Evolutionary conservation across 208 protist species (phyloP).

Genomic region (Giardia muris): DNA sequence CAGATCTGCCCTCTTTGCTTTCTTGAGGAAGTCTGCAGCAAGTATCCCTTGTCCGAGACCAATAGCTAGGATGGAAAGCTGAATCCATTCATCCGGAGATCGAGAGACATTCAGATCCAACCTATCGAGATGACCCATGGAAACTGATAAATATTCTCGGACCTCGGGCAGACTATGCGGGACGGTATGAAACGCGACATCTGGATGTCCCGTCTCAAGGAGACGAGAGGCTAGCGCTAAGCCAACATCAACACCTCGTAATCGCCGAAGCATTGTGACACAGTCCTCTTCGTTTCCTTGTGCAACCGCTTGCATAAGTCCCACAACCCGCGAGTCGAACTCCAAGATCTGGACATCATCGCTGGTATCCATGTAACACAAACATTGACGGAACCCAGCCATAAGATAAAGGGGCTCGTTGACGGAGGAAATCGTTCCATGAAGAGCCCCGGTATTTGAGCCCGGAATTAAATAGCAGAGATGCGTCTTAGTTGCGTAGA

Average conservation of each 20-base stretch:
- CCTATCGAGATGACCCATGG: not conserved
- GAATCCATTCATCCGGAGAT: not conserved
- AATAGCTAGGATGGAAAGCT: not conserved
- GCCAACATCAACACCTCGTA: not conserved
- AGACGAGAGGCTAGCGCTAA: not conserved
- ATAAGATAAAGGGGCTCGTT: not conserved
- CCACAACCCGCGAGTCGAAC: slow-evolving; percentile 12
- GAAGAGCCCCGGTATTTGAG: not conserved
- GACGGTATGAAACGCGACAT: not conserved
- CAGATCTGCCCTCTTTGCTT: not conserved
- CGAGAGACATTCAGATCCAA: not conserved
- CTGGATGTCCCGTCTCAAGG: not conserved
- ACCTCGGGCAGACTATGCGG: not conserved
- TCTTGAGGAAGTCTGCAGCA: not conserved
- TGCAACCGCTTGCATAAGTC: not conserved
- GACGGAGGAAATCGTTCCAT: not conserved
- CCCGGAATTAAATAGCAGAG: not conserved
- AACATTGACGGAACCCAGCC: not conserved
- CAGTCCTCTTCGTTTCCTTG: not conserved
- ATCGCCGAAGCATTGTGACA: not conserved
- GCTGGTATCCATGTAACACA: not conserved
- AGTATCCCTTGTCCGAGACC: not conserved
- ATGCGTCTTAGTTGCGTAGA: not conserved
- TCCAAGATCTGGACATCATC: not conserved
- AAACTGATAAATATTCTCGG: not conserved